phyloP scores from a whole-genome alignment of 805 yeast species.

The Ascoidea tarda region DNA sequence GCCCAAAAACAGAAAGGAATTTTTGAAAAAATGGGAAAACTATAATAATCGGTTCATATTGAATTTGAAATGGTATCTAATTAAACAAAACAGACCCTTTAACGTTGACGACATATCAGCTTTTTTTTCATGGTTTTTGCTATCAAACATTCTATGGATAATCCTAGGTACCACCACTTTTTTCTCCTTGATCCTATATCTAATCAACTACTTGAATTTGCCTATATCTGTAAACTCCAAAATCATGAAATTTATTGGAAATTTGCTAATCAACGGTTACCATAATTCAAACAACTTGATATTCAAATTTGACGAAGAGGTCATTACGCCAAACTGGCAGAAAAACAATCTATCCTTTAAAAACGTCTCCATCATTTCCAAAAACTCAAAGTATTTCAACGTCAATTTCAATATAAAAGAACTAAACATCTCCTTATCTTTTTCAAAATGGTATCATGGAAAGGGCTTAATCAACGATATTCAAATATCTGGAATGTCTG shows the following conservation, averaged over 20 bases:
- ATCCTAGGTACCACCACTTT: constrained; percentile 88
- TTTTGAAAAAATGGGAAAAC: too few species aligned
- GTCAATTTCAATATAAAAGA: constrained; percentile 73
- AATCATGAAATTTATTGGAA: constrained; percentile 2
- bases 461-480: constrained; percentile 71
- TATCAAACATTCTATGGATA: constrained; percentile 73
- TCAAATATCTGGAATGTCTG: constrained; percentile 71
- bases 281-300: background rate
- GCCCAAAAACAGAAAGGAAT: background rate
- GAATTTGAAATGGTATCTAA: constrained; percentile 57
- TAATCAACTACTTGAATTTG: constrained; percentile 37
- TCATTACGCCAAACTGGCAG: constrained; percentile 6
- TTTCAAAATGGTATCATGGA: constrained; percentile 78
- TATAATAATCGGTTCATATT: constrained; percentile 8
- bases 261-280: background rate
- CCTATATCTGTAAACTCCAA: constrained; percentile 4
- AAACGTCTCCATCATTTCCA: constrained; percentile 1
- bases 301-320: constrained; percentile 2
- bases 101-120: constrained; percentile 90
- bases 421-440: constrained; percentile 64
- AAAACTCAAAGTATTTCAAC: constrained; percentile 22
- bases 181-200: constrained; percentile 61
- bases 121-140: constrained; percentile 78
- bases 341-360: constrained; percentile 8
- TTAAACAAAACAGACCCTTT: constrained; percentile 67